Evolutionary conservation across 2,329 filamentous ascomycete species (phyloP).

Genomic region (Drechmeria coniospora): DNA sequence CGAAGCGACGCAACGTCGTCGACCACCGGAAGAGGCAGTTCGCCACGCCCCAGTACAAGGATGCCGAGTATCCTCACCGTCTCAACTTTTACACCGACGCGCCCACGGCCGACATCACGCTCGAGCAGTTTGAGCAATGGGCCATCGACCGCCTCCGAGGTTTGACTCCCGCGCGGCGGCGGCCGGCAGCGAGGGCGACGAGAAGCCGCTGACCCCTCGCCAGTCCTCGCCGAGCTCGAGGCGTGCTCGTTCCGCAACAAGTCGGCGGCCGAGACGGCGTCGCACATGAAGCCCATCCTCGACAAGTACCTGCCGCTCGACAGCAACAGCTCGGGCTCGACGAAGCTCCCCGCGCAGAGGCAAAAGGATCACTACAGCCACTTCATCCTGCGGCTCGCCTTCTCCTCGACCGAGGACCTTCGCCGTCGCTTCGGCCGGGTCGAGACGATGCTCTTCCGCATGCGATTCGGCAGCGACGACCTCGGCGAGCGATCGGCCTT

Average conservation of each 20-base stretch:
- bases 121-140: conserved; percentile 98
- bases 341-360: conserved; percentile 52
- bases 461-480: conserved; percentile 69
- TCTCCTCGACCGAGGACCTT: conserved; percentile 80
- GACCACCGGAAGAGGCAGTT: conserved; percentile 83
- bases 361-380: conserved; percentile 97
- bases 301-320: conserved; percentile 76
- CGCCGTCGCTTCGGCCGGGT: conserved; percentile 72
- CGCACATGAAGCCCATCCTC: conserved; percentile 73
- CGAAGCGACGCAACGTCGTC: conserved; percentile 63
- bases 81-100: conserved; percentile 85
- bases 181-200: neutral
- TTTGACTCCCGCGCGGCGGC: conserved; percentile 18
- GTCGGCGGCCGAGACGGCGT: conserved; percentile 61
- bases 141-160: conserved; percentile 81
- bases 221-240: conserved; percentile 78
- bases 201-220: conserved; percentile 1
- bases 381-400: conserved; percentile 88
- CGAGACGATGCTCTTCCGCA: conserved; percentile 76
- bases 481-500: conserved; percentile 58
- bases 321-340: conserved; percentile 50
- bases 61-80: conserved; percentile 66
- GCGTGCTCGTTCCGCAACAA: conserved; percentile 92
- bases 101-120: conserved; percentile 83
- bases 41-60: conserved; percentile 58